A percentile compares a stretch with the other conserved stretches of the same genome.
These are phyloP conservation scores for Claviceps humidiphila DNA, from an alignment of 2,329 filamentous ascomycete species.

Conservation along the genomic window DNA sequence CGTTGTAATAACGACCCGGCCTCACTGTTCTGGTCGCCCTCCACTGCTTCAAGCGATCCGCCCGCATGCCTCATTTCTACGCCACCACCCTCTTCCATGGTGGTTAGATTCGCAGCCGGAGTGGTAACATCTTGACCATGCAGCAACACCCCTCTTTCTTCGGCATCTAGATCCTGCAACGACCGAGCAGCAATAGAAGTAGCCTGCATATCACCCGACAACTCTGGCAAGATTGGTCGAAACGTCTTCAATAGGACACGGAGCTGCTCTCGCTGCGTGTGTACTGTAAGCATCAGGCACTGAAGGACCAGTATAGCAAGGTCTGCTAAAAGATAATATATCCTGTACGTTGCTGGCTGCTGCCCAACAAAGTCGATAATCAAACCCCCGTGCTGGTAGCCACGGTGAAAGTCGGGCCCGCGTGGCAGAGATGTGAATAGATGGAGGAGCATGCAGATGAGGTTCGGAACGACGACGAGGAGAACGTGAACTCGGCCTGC, in stretches of 20 bases:
- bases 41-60: constrained; percentile 11
- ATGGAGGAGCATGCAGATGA: constrained; percentile 48
- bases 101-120: constrained; percentile 17
- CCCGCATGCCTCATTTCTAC: constrained; percentile 30
- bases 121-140: constrained; percentile 6
- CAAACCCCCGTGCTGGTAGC: constrained; percentile 54
- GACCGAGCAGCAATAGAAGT: constrained; percentile 12
- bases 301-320: constrained; percentile 42
- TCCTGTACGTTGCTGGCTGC: constrained; percentile 42
- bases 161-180: constrained; percentile 40
- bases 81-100: constrained; percentile 24
- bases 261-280: constrained; percentile 45
- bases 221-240: constrained; percentile 18
- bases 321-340: constrained; percentile 44
- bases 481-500: constrained; percentile 43
- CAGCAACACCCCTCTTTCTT: constrained; percentile 37
- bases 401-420: constrained; percentile 47
- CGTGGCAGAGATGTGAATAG: constrained; percentile 38
- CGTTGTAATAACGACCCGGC: constrained; percentile 15
- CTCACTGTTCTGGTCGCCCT: constrained; percentile 14
- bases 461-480: constrained; percentile 43
- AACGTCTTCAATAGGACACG: constrained; percentile 33
- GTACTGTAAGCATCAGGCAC: constrained; percentile 50
- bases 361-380: constrained; percentile 58
- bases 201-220: constrained; percentile 13